Conservation (phyloP, 805 yeast species). For the Isabelozyma heimii region DNA sequence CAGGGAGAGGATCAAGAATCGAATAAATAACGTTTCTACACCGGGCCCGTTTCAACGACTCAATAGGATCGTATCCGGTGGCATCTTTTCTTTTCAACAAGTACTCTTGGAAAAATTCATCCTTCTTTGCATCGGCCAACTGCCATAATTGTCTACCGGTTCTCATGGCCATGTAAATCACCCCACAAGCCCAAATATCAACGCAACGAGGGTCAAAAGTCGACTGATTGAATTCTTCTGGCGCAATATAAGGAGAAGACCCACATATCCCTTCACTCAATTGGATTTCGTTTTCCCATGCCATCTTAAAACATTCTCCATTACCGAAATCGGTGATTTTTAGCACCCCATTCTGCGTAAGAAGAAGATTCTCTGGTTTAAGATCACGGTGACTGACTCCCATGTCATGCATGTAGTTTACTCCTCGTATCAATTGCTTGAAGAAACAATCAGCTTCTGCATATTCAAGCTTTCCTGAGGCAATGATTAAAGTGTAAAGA, state of each 20-base stretch:
- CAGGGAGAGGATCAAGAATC: constrained; percentile 87
- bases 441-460: constrained; percentile 89
- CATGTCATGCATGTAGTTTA: constrained; percentile 82
- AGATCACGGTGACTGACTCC: constrained; percentile 90
- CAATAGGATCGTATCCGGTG: constrained; percentile 90
- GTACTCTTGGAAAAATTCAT: constrained; percentile 76
- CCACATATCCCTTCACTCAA: constrained; percentile 78
- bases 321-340: constrained; percentile 90
- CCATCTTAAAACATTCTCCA: constrained; percentile 79
- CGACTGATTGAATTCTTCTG: constrained; percentile 68
- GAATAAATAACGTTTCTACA: constrained; percentile 93
- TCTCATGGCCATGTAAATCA: constrained; percentile 89
- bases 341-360: constrained; percentile 68
- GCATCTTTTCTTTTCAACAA: constrained; percentile 75
- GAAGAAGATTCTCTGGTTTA: constrained; percentile 80
- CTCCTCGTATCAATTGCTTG: constrained; percentile 81
- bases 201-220: constrained; percentile 80
- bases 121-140: constrained; percentile 68
- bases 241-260: constrained; percentile 86
- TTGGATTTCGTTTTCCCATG: constrained; percentile 75
- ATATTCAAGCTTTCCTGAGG: constrained; percentile 75
- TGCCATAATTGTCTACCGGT: constrained; percentile 95
- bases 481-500: constrained; percentile 67
- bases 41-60: constrained; percentile 75
- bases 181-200: constrained; percentile 93